Base-by-base conservation (phyloP, 73 alveolate genomes). In the Paramecium sonneborni region DNA sequence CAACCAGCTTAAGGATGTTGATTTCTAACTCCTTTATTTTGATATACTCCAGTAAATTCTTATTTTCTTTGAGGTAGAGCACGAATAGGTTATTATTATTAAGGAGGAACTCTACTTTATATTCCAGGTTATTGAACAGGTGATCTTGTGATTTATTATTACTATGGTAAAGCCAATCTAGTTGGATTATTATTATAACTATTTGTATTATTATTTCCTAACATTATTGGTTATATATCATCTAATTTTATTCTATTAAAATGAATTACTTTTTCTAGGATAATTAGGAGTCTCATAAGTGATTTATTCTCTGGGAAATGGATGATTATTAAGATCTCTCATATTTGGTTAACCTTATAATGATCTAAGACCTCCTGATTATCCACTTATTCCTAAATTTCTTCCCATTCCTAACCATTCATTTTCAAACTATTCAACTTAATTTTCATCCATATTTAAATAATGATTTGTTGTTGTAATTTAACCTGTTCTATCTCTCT, bases 361-460 rank as follows among this genome's bases (percentile, higher is more conserved):
- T 1, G 84, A 21, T 74, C 87, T 39, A 1, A 74, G 44, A 3
- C 87, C 87, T 4, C 56, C 56, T 39, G 34, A 74, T 1, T 37
- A 38, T 34, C 58, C 67, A 35, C 37, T 26, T 1, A 62, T 62
- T 62, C 84, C 84, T 26, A 79, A 23, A 46, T 79, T 79, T 24
- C 74, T 43, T 20, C 90, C 90, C 90, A 79, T 79, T 79, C 90
- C 90, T 3, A 79, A 26, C 90, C 90, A 79, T 79, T 79, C 90
- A 46, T 79, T 79, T 46, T 79, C 90, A 46, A 79, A 79, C 24
- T 79, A 24, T 24, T 79, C 90, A 79, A 79, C 90, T 79, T 79
- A 46, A 79, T 79, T 34, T 23, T 79, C 90, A 41, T 79, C 90
- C 69, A 79, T 79, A 24, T 79, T 79, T 6, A 43, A 0, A 46